Conservation (phyloP, 768 basidiomycete genomes). For the Hericium rajendrae region DNA sequence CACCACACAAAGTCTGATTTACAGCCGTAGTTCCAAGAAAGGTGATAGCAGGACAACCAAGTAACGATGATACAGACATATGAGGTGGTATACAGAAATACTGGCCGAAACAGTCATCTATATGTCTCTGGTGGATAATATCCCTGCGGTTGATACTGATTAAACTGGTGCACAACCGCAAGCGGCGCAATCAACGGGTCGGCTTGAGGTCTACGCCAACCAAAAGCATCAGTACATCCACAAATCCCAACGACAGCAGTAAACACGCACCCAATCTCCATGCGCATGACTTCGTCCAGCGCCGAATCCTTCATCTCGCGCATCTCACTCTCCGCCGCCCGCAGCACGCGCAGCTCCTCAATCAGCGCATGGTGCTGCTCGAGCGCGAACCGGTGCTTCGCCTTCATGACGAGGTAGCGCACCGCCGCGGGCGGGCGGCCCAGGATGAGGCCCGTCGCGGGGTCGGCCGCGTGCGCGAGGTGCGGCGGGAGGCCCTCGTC, state of each 20-base stretch:
- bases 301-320: conserved; percentile 18
- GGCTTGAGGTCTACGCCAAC: not conserved
- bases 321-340: conserved; percentile 32
- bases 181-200: conserved; percentile 3
- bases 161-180: not conserved
- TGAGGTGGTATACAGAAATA: not conserved
- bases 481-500: conserved; percentile 41
- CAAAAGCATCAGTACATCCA: not conserved
- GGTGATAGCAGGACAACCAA: not conserved
- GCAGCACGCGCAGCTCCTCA: conserved; percentile 51
- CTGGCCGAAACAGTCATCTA: not conserved
- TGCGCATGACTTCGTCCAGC: conserved; percentile 11
- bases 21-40: not conserved
- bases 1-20: no score
- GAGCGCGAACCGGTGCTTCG: conserved; percentile 61
- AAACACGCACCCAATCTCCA: conserved; percentile 11
- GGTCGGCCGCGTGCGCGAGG: conserved; percentile 40
- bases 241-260: not conserved
- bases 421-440: conserved; percentile 64
- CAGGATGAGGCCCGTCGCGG: conserved; percentile 50
- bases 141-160: not conserved
- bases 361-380: conserved; percentile 58
- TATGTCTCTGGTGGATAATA: not conserved
- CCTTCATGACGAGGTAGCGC: conserved; percentile 69
- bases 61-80: not conserved